Percentiles rank a stretch among this genome's conserved stretches.
These are phyloP conservation scores for Aspergillus fumigatus DNA, from an alignment of 2,329 filamentous ascomycete genomes.

Conservation along the genomic window DNA sequence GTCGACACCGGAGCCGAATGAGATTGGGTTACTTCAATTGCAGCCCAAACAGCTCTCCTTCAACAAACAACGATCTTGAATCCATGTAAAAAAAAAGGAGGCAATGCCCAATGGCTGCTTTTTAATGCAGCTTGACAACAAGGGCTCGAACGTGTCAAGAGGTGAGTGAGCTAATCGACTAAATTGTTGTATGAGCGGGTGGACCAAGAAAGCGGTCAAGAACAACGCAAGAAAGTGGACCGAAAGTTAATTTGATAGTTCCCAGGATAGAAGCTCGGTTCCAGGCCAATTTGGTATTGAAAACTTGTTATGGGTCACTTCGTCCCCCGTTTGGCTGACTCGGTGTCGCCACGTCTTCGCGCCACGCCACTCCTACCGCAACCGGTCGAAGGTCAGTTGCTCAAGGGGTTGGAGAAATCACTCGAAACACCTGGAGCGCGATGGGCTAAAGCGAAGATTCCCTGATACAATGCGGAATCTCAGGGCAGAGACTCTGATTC, in stretches of 20 bases:
- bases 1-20: neutral
- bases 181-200: neutral
- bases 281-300: neutral
- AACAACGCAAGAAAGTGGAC: neutral
- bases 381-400: neutral
- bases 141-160: neutral
- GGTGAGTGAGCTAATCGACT: neutral
- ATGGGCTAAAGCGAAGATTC: neutral
- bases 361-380: neutral
- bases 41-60: conserved; percentile 1
- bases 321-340: no score
- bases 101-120: neutral
- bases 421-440: neutral
- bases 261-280: neutral
- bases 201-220: neutral
- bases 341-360: neutral
- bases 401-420: neutral
- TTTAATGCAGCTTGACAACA: neutral
- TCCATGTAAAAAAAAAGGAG: neutral
- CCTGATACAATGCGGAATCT: neutral
- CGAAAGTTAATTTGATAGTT: neutral
- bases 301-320: neutral
- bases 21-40: neutral
- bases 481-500: neutral
- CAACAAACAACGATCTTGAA: neutral